phyloP scores from a whole-genome alignment of 805 yeast genomes.

The Ogataea nonfermentans region DNA sequence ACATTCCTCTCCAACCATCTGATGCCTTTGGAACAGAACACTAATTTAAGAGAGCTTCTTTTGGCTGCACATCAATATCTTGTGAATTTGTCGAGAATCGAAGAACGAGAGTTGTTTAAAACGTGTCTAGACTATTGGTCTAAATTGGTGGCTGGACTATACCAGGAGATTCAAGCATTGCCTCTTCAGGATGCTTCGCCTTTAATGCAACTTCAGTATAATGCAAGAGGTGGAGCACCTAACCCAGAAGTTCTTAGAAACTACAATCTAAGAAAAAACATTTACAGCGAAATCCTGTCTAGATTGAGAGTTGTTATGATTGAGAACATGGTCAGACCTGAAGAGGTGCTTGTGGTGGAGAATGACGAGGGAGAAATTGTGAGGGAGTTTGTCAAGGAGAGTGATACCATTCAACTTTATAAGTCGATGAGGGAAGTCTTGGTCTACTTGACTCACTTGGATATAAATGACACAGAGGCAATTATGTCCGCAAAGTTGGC shows the following conservation, averaged over 20 bases:
- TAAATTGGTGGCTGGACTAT: slow-evolving; percentile 76
- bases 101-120: slow-evolving; percentile 94
- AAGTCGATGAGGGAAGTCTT: slow-evolving; percentile 94
- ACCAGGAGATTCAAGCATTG: slow-evolving; percentile 78
- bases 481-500: slow-evolving; percentile 92
- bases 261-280: slow-evolving; percentile 82
- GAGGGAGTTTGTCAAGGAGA: slow-evolving; percentile 93
- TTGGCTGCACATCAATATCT: slow-evolving; percentile 76
- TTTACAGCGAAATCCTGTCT: slow-evolving; percentile 74
- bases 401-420: slow-evolving; percentile 94
- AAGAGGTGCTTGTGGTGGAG: slow-evolving; percentile 94
- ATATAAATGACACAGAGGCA: slow-evolving; percentile 88
- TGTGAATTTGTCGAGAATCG: slow-evolving; percentile 81
- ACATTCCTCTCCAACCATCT: slow-evolving; percentile 80
- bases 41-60: slow-evolving; percentile 50
- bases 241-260: slow-evolving; percentile 76
- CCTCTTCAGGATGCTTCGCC: slow-evolving; percentile 75
- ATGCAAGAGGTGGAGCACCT: slow-evolving; percentile 70
- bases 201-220: slow-evolving; percentile 61
- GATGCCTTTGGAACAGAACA: slow-evolving; percentile 57
- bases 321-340: slow-evolving; percentile 98
- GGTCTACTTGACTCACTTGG: slow-evolving; percentile 92
- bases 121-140: slow-evolving; percentile 96
- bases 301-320: slow-evolving; percentile 88
- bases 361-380: slow-evolving; percentile 99